Evolutionary conservation across 495 filamentous ascomycete species (phyloP).

Genomic region (Cladorrhinum samala): DNA sequence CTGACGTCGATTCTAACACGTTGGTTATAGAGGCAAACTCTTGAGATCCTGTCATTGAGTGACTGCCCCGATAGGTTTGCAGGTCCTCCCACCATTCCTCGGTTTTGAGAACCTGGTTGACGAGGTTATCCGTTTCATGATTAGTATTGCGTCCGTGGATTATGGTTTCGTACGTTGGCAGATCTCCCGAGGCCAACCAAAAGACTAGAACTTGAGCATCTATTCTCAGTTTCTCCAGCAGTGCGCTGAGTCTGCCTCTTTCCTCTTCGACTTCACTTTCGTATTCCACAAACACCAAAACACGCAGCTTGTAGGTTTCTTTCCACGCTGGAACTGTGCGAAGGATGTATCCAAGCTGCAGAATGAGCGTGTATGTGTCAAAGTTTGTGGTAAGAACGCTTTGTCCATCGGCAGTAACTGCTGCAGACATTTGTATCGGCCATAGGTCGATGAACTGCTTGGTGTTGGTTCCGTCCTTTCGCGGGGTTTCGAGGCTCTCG

Average conservation of each 20-base stretch:
- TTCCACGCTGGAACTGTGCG: conserved; percentile 81
- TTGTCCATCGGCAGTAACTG: conserved; percentile 57
- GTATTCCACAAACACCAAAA: conserved; percentile 84
- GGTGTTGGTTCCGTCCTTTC: conserved; percentile 44
- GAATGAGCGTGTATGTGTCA: conserved; percentile 83
- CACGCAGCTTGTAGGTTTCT: conserved; percentile 64
- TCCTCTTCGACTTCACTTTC: conserved; percentile 81
- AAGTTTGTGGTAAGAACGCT: conserved; percentile 84
- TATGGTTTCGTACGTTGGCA: conserved; percentile 70
- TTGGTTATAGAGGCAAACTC: conserved; percentile 28
- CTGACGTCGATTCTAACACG: conserved; percentile 31
- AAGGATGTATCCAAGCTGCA: conserved; percentile 80
- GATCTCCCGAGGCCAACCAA: conserved; percentile 68
- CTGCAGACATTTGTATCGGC: conserved; percentile 81
- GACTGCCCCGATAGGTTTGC: conserved; percentile 51
- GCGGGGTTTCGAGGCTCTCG: conserved; percentile 64
- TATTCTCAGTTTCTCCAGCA: conserved; percentile 76
- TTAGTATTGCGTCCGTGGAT: conserved; percentile 55
- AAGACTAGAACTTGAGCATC: conserved; percentile 74
- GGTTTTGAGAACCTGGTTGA: conserved; percentile 55
- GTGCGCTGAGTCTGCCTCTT: conserved; percentile 60
- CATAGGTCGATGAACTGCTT: conserved; percentile 86
- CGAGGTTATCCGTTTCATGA: conserved; percentile 42
- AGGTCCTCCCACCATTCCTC: conserved; percentile 83
- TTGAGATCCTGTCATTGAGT: conserved; percentile 44